Percentiles rank a stretch among this genome's conserved stretches.
Evolutionary conservation across 2,329 filamentous ascomycete genomes (phyloP).

Genomic region (Fusarium clavum): DNA sequence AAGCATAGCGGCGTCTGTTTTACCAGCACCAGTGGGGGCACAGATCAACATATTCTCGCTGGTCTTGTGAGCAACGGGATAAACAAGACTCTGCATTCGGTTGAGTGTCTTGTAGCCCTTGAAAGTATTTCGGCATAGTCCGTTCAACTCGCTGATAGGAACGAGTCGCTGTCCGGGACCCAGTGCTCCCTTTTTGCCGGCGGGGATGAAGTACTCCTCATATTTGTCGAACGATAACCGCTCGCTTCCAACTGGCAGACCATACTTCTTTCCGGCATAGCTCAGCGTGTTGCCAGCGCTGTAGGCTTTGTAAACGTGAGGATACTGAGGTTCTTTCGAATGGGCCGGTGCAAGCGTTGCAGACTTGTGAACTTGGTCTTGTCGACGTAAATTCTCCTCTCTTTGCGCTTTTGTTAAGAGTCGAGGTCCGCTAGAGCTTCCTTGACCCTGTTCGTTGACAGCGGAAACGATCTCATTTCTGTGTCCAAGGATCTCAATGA

Average conservation of each 20-base stretch:
- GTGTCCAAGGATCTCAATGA: conserved; percentile 88
- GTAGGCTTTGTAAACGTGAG: conserved; percentile 90
- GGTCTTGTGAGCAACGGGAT: conserved; percentile 93
- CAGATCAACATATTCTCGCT: conserved; percentile 99
- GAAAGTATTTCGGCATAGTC: conserved; percentile 90
- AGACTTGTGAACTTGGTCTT: conserved; percentile 87
- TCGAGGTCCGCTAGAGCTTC: conserved; percentile 56
- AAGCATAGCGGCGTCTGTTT: conserved; percentile 98
- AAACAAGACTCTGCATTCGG: conserved; percentile 97
- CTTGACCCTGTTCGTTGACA: conserved; percentile 50
- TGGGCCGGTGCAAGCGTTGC: conserved; percentile 77
- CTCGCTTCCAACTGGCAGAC: conserved; percentile 79
- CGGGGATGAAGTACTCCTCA: conserved; percentile 90
- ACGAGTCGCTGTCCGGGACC: conserved; percentile 80
- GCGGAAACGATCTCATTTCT: conserved; percentile 73
- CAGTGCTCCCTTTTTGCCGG: conserved; percentile 79
- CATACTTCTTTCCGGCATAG: conserved; percentile 82
- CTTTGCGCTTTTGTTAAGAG: conserved; percentile 82
- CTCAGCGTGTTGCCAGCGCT: conserved; percentile 88
- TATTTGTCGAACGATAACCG: conserved; percentile 80
- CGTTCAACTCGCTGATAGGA: conserved; percentile 84
- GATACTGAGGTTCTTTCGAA: conserved; percentile 81
- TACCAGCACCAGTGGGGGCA: conserved; percentile 96
- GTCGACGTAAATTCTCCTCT: conserved; percentile 78
- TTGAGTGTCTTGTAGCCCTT: conserved; percentile 93